Conservation (phyloP, 208 protist genomes). For the Leishmania martiniquensis region DNA sequence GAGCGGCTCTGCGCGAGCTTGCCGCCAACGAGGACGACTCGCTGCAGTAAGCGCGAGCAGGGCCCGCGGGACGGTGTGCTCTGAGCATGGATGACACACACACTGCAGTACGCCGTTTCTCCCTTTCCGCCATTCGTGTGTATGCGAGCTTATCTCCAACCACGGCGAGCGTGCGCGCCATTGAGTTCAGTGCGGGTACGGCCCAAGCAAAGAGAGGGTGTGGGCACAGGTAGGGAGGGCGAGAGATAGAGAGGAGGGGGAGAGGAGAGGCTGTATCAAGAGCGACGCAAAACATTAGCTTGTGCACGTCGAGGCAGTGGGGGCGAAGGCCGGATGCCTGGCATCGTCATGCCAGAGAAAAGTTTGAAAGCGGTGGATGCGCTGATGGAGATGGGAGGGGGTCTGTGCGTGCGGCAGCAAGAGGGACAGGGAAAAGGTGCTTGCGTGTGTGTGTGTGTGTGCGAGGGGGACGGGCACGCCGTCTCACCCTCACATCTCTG, state of each 20-base stretch:
- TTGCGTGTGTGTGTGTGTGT: too few relatives aligned
- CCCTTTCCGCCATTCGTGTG: neutral
- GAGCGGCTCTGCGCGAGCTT: conserved; percentile 3
- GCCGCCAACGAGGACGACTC: neutral
- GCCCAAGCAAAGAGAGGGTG: neutral
- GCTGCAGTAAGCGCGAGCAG: neutral
- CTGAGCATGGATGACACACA: conserved; percentile 10
- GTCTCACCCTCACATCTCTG: neutral
- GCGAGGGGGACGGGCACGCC: neutral
- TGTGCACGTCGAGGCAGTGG: neutral
- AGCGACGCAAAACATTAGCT: neutral
- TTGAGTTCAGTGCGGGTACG: neutral
- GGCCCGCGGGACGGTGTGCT: conserved; percentile 1
- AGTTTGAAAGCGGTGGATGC: too few relatives aligned
- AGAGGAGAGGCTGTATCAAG: neutral
- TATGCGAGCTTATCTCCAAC: neutral
- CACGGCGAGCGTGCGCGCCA: neutral
- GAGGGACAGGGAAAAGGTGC: neutral
- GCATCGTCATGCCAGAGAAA: neutral
- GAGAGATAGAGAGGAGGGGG: neutral
- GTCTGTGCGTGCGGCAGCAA: neutral
- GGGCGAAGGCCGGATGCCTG: neutral
- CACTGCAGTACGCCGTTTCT: neutral
- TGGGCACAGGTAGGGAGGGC: neutral
- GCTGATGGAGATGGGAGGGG: neutral